Conservation (phyloP, 257 asterid genomes). For the Lycium barbarum region DNA sequence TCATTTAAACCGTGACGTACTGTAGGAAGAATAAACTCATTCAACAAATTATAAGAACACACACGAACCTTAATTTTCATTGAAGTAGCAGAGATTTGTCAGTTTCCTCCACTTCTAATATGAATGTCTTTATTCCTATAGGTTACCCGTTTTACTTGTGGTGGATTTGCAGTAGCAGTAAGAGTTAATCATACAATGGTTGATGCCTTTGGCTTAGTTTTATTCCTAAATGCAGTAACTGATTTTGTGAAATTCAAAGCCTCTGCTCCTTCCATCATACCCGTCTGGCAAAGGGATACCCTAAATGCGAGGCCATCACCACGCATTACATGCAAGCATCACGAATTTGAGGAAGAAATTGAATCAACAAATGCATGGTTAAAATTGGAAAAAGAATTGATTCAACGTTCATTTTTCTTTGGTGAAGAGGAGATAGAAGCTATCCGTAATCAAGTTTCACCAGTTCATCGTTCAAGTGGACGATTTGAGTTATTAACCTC, state of each 20-base stretch:
- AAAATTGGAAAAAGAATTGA: background rate
- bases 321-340: slow-evolving; percentile 27
- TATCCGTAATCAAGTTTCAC: background rate
- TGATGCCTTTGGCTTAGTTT: slow-evolving; percentile 32
- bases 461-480: background rate
- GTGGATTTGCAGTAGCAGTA: slow-evolving; percentile 41
- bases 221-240: slow-evolving; percentile 27
- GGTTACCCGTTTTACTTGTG: slow-evolving; percentile 40
- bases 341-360: slow-evolving; percentile 18
- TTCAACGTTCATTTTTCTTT: slow-evolving; percentile 25
- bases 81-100: too few relatives aligned
- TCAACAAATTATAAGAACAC: too few relatives aligned
- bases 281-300: slow-evolving; percentile 40
- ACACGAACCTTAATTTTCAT: background rate
- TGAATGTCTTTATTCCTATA: background rate
- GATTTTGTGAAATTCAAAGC: slow-evolving; percentile 32
- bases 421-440: slow-evolving; percentile 27
- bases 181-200: slow-evolving; percentile 35
- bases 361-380: background rate
- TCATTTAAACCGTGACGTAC: too few relatives aligned
- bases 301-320: background rate
- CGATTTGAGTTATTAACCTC: slow-evolving; percentile 29
- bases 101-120: background rate
- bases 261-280: slow-evolving; percentile 32
- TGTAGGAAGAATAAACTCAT: too few relatives aligned